Base-by-base conservation (phyloP, 768 basidiomycete genomes). In the Rhizopogon vulgaris region DNA sequence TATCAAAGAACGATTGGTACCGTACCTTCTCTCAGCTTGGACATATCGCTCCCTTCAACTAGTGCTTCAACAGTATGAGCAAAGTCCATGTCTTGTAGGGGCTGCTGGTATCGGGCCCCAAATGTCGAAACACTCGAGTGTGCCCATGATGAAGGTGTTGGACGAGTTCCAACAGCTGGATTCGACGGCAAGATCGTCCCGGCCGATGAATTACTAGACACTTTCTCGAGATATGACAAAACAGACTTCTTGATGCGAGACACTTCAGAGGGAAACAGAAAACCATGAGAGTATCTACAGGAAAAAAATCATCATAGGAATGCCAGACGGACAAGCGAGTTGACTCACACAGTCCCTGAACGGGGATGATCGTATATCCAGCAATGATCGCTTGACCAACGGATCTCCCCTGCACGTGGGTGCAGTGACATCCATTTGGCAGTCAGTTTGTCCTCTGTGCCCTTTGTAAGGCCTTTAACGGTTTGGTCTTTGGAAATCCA, bases 351-450 rank as follows among this genome's bases (percentile, higher is more conserved):
- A 17, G 94, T 96, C 43, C 90, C 87, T 14, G 90, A 84, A 45
- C 92, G 85, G 2, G 95, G 95, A 69, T 97, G 95, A 64, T 99
- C 94, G 69, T 99, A 97, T 58, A 99, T 91, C 90, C 92, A 95
- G 69, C 95, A 98, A 25, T 86, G 81, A 63, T 99, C 94, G 58
- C 88, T 85, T 30, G 78, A 77, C 94, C 95, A 98, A 40, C 91
- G 81, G 38, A 99, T 81, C 58, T 87, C 79, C 27, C 77, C 70
- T 12, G 87, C 80, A 40, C 78, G 79, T 0, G 94, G 94, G 70
- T 96, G 94, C 49, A 84, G 62, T 17, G 78, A 75, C 82, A 98
- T 92, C 94, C 94, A 98, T 56, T 83, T 88, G 7, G 92, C 84
- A 5, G 89, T 89, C 59, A 91, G 86, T 68, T 96, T 94, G 69